Evolutionary conservation across 2,329 filamentous ascomycete genomes (phyloP).

Genomic region (Parastagonospora nodorum): DNA sequence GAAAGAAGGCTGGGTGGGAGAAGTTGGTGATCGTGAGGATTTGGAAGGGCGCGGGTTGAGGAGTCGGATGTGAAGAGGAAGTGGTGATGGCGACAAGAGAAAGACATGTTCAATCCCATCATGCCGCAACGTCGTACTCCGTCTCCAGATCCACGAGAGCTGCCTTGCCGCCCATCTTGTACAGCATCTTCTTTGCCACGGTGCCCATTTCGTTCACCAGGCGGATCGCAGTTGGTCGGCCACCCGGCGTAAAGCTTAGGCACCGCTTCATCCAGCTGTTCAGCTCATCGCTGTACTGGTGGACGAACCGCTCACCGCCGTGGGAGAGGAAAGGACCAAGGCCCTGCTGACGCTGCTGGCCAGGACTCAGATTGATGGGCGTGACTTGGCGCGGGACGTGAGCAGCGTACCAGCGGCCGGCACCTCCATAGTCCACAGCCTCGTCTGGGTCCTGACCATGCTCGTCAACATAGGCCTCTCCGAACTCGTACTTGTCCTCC

Average conservation of each 20-base stretch:
- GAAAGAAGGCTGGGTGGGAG: conserved; percentile 91
- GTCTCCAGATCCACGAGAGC: conserved; percentile 27
- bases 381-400: conserved; percentile 22
- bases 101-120: background rate
- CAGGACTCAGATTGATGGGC: conserved; percentile 26
- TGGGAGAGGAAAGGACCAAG: background rate
- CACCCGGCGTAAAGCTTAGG: conserved; percentile 8
- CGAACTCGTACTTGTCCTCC: conserved; percentile 4
- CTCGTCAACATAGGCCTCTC: background rate
- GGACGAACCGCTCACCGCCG: conserved; percentile 1
- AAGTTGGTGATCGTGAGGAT: conserved; percentile 87
- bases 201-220: conserved; percentile 20
- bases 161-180: conserved; percentile 17
- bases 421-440: conserved; percentile 3
- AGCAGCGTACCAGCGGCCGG: conserved; percentile 19
- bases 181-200: conserved; percentile 16
- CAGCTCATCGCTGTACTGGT: conserved; percentile 31
- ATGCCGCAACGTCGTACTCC: conserved; percentile 9
- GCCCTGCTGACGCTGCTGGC: conserved; percentile 12
- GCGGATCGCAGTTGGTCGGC: conserved; percentile 11
- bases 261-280: conserved; percentile 32
- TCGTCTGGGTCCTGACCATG: conserved; percentile 1
- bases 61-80: background rate
- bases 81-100: background rate
- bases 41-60: conserved; percentile 59